Evolutionary conservation across 768 basidiomycete species (phyloP).

Genomic region (Kwoniella bestiolae): DNA sequence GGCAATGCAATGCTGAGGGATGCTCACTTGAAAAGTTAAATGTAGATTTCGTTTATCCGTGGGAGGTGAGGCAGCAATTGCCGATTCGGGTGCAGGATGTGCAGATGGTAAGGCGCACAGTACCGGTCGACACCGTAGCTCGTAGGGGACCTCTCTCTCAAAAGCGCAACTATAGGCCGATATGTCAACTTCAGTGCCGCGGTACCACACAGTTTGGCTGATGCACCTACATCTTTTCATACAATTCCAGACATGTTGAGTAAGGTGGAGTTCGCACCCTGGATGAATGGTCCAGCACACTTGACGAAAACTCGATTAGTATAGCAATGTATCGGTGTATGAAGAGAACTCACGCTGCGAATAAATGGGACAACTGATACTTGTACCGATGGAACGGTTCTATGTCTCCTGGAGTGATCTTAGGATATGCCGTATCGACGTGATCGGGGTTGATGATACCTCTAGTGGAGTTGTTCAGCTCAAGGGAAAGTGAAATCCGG

Average conservation of each 20-base stretch:
- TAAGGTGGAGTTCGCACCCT: background rate
- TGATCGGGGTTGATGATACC: conserved; percentile 2
- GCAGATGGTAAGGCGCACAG: conserved; percentile 20
- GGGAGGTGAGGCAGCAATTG: conserved; percentile 1
- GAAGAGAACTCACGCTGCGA: conserved; percentile 2
- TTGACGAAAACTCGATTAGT: too few relatives aligned
- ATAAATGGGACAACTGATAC: background rate
- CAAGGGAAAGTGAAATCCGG: too few relatives aligned
- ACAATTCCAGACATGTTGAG: background rate
- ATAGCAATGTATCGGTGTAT: too few relatives aligned
- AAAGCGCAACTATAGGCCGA: conserved; percentile 2
- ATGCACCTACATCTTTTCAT: conserved; percentile 10
- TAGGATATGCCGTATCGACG: conserved; percentile 20
- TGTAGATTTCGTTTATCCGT: conserved; percentile 15
- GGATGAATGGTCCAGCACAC: conserved; percentile 1
- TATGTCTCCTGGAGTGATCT: background rate
- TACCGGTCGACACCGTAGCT: conserved; percentile 29
- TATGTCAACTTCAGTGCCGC: too few relatives aligned
- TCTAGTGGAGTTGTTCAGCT: too few relatives aligned
- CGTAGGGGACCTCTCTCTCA: conserved; percentile 20
- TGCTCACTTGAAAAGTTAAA: conserved; percentile 15
- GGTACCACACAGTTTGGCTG: too few relatives aligned
- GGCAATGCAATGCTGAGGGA: background rate
- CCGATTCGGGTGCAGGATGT: conserved; percentile 20
- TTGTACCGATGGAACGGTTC: background rate